Percentiles rank a stretch among this genome's conserved stretches.
phyloP scores from a whole-genome alignment of 129 eudicot species.

The Pulicaria dysenterica region DNA sequence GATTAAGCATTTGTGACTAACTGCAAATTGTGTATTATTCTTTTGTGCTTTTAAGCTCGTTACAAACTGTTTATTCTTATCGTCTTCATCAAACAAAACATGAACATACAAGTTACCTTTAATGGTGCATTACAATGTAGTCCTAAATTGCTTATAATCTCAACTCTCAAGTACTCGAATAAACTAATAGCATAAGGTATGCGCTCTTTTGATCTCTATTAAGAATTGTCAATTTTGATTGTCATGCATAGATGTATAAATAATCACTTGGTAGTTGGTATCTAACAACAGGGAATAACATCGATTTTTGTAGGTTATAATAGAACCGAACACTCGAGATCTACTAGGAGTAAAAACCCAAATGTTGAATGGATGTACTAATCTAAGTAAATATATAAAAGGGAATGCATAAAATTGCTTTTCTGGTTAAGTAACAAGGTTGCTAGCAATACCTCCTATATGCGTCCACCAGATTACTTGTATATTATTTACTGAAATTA shows the following conservation, averaged over 20 bases:
- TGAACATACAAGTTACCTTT: too few species aligned
- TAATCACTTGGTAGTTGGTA: too few species aligned
- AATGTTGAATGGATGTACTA: not conserved
- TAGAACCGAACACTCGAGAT: not conserved
- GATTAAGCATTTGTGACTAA: not conserved
- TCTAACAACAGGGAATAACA: not conserved
- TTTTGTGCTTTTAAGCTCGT: too few species aligned
- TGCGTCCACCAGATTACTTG: not conserved
- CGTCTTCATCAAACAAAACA: too few species aligned
- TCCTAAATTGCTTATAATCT: too few species aligned
- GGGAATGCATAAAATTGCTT: not conserved
- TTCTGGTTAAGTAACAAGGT: not conserved
- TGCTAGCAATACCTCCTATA: not conserved
- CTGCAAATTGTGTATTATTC: too few species aligned
- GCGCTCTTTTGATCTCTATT: too few species aligned
- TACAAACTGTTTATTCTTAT: too few species aligned
- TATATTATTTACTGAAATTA: not conserved
- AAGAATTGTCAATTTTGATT: too few species aligned
- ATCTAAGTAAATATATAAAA: constrained; percentile 3
- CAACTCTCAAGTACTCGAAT: too few species aligned
- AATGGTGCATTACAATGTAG: too few species aligned
- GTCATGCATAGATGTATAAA: not conserved
- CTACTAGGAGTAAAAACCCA: not conserved
- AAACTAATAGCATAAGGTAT: too few species aligned
- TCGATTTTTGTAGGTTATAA: not conserved